Percentiles rank a stretch among this genome's conserved stretches.
Conservation (phyloP, 495 filamentous ascomycete species). For the Articulospora tetracladia region DNA sequence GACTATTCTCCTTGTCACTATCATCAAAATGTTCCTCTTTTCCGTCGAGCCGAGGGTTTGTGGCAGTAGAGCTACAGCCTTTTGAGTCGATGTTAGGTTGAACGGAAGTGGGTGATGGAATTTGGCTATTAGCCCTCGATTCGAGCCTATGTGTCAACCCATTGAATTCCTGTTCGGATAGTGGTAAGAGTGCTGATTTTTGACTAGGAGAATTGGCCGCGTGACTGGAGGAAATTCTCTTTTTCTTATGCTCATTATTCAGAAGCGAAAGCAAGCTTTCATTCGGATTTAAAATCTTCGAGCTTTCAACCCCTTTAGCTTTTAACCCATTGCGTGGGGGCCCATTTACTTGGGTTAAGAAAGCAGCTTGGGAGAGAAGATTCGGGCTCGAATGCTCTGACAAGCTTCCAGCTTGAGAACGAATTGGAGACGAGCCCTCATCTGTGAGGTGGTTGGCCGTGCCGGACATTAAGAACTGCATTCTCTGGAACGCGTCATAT, state of each 20-base stretch:
- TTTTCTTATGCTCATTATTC: too few species aligned
- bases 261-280: too few species aligned
- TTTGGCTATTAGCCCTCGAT: slow-evolving; percentile 1
- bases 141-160: not conserved
- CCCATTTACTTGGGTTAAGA: not conserved
- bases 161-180: not conserved
- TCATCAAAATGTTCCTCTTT: not conserved
- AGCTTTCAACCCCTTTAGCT: not conserved
- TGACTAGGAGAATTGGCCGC: not conserved
- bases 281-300: not conserved
- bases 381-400: not conserved
- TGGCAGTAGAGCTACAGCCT: not conserved
- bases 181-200: not conserved
- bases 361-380: not conserved
- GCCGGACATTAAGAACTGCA: not conserved
- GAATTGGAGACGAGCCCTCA: slow-evolving; percentile 7
- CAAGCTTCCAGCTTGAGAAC: not conserved
- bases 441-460: not conserved
- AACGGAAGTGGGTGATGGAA: too few species aligned
- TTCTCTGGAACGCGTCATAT: not conserved
- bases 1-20: slow-evolving; percentile 21
- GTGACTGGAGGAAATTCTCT: not conserved
- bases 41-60: too few species aligned
- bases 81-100: not conserved
- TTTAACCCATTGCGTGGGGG: not conserved